Conservation (phyloP, 139 green algal genomes). For the Zygnema circumcarinatum region DNA sequence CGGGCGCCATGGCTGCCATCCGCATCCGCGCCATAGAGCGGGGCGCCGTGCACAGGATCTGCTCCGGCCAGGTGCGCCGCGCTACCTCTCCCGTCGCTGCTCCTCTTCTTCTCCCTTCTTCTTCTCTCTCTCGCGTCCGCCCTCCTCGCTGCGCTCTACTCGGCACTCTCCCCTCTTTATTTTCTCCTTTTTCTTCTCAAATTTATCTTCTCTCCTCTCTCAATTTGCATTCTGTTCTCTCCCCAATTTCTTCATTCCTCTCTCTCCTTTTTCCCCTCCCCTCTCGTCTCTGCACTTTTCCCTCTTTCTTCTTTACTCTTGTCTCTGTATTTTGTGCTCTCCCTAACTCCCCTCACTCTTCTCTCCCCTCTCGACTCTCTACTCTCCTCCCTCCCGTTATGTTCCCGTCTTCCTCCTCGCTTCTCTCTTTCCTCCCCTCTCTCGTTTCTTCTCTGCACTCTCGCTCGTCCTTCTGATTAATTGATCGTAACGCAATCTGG, state of each 20-base stretch:
- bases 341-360: not conserved
- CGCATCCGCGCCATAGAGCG: conserved; percentile 37
- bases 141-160: not conserved
- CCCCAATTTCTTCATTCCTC: not conserved
- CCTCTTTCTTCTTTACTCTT: not conserved
- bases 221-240: not conserved
- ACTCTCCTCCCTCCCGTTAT: not conserved
- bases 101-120: not conserved
- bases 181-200: not conserved
- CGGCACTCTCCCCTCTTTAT: not conserved
- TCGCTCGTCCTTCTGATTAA: too few species aligned
- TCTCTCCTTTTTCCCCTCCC: not conserved
- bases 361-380: not conserved
- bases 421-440: too few species aligned
- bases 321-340: too few species aligned
- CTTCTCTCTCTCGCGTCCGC: not conserved
- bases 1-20: not conserved
- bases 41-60: conserved; percentile 52
- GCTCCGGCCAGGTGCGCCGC: conserved; percentile 50
- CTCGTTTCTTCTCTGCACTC: too few species aligned
- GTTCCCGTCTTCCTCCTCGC: too few species aligned
- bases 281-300: not conserved
- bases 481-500: too few species aligned
- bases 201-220: not conserved
- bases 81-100: not conserved